Base-by-base conservation (phyloP, 163 green algal species). In the Volvox carteri region DNA sequence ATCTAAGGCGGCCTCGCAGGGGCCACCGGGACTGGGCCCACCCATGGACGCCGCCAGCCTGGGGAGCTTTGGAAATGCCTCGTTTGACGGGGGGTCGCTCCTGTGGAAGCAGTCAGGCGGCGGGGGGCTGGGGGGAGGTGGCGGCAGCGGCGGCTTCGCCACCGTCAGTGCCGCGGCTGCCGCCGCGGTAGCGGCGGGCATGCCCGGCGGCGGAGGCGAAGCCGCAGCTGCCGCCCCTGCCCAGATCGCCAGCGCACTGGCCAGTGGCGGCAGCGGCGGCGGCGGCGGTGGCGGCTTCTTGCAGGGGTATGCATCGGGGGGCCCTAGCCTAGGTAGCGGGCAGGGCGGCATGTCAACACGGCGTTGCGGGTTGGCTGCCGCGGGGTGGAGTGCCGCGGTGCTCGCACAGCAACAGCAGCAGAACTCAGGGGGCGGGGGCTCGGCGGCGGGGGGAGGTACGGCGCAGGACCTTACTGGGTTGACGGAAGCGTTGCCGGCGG, bases 311-410 rank as follows among this genome's bases (percentile, higher is more conserved):
- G 60, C 7, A 23, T 39, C 60, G 60, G n/a, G 4, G 16, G 70
- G n/a, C n/a, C n/a, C n/a, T n/a, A n/a, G n/a, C n/a, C n/a, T n/a
- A n/a, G n/a, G n/a, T n/a, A n/a, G n/a, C n/a, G n/a, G n/a, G n/a
- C n/a, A n/a, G n/a, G n/a, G n/a, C n/a, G n/a, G n/a, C n/a, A n/a
- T n/a, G n/a, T n/a, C n/a, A n/a, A n/a, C 70, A 44, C 46, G 75
- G 75, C 75, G 75, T 19, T 54, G 75, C 75, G 75, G 75, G 33
- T 35, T 84, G 70, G 70, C 70, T 37, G 70, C 70, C 25, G 67
- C 67, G 30, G 67, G 67, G 30, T 12, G 46, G 67, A 76, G 33
- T 12, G 67, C 67, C 1, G 67, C 67, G 67, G 28, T 48, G 73
- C n/a, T 42, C 25, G 42, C 7, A 19, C 14, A 44, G 28, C 44